Evolutionary conservation across 139 green algal genomes (phyloP).

Genomic region (Coelastrella sp.): DNA sequence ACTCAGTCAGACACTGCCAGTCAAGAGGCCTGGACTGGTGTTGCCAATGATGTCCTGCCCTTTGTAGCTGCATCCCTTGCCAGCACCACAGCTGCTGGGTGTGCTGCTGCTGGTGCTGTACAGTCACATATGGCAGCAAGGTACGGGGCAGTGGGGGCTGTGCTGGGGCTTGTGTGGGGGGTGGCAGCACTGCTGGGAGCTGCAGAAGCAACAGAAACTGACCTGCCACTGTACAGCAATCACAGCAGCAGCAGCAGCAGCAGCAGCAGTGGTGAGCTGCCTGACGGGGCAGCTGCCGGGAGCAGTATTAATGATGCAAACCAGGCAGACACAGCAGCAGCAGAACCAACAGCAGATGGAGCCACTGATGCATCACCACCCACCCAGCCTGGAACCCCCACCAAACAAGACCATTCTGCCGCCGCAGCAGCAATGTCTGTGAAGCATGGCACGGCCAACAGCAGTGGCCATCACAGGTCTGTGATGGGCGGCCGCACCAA

Average conservation of each 20-base stretch:
- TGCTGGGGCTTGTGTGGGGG: slow-evolving; percentile 10
- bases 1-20: no score
- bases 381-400: no score
- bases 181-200: neutral
- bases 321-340: neutral
- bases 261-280: neutral
- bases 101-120: neutral
- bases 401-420: no score
- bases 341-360: neutral
- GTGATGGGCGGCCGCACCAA: no score
- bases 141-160: slow-evolving; percentile 7
- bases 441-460: neutral
- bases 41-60: neutral
- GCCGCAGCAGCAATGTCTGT: no score
- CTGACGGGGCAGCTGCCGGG: neutral
- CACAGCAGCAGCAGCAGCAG: slow-evolving; percentile 20
- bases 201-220: neutral
- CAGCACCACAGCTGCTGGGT: neutral
- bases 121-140: slow-evolving; percentile 1
- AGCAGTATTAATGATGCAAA: neutral
- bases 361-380: no score
- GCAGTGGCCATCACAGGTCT: neutral
- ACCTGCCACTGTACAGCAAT: neutral
- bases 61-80: neutral
- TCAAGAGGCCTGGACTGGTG: neutral